phyloP scores from a whole-genome alignment of 371 early-diverging fungal genomes.

The Catenaria anguillulae region DNA sequence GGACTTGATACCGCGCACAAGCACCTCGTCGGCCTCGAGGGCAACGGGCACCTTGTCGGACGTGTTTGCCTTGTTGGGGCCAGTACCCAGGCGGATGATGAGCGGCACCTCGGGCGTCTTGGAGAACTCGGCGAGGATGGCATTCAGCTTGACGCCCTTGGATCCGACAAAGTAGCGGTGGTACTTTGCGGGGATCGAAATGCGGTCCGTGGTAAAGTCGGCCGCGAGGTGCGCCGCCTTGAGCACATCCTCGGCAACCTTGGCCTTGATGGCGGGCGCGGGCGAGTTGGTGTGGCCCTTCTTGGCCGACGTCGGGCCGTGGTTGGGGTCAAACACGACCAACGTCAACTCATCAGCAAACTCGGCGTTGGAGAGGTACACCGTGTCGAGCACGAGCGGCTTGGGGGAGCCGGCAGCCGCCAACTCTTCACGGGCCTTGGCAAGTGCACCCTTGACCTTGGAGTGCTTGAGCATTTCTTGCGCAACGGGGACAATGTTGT shows the following conservation, averaged over 20 bases:
- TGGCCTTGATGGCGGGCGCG: background rate
- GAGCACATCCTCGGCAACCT: background rate
- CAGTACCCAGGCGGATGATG: constrained; percentile 14
- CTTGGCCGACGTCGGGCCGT: constrained; percentile 27
- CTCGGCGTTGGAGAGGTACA: constrained; percentile 51
- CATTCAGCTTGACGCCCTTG: constrained; percentile 53
- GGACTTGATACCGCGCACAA: constrained; percentile 60
- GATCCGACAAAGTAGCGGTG: constrained; percentile 64
- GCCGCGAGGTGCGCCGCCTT: constrained; percentile 15
- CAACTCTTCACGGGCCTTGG: constrained; percentile 2
- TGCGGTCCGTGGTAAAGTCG: constrained; percentile 44
- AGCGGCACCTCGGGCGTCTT: constrained; percentile 18
- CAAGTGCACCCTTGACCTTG: background rate
- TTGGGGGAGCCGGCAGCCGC: constrained; percentile 15
- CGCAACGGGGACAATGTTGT: background rate
- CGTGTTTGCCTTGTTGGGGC: constrained; percentile 23
- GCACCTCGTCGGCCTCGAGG: constrained; percentile 41
- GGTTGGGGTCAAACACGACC: constrained; percentile 43
- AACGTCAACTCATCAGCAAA: constrained; percentile 47
- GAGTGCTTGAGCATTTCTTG: background rate
- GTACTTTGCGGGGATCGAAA: constrained; percentile 50
- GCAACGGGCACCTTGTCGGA: constrained; percentile 11
- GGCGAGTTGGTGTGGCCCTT: constrained; percentile 33
- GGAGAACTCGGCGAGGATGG: constrained; percentile 25
- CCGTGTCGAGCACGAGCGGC: constrained; percentile 39